Evolutionary conservation across 148 eudicot genomes (phyloP), one percentile per base, ranked within the genome.

Genomic region (Camellia granthamiana): DNA sequence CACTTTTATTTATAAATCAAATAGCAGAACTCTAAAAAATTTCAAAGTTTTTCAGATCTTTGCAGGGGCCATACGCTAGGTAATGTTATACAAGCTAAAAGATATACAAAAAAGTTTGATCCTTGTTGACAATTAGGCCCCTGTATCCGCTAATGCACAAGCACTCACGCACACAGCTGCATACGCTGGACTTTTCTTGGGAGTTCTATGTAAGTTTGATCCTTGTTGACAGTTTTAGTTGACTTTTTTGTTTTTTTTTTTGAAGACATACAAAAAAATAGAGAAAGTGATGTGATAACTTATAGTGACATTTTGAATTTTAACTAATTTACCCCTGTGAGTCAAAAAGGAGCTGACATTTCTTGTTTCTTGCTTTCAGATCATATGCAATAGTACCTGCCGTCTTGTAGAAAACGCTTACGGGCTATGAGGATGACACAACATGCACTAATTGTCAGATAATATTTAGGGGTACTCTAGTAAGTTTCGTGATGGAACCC

Each of bases 281-380:
- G 1, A 30, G 1, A 30, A 30, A 30, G 1, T 30, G 1, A 30
- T 30, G 38, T 30, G 38, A 30, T 1, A 30, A 30, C 38, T 30
- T 30, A 30, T 30, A 30, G 1, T 30, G 1, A 1, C 1, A 30
- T 30, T 30, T 30, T 30, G 1, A 30, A 1, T 30, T 30, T 30
- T 51, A 72, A 72, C 47, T 3, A 62, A 46, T 76, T 44, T 62
- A 12, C 19, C 58, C 4, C 43, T 42, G 2, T 51, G 16, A 62
- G 42, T 61, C 30, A 12, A 76, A 76, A n/a, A 62, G 69, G 30
- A 77, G 70, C 79, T 62, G 43, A 61, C 11, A 21, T 60, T 77
- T 19, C 79, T 62, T 21, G 46, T 49, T 76, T 77, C 43, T 21
- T 21, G 55, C 47, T 21, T 19, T 47, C 54, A 62, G 58, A 62